Percentiles rank a stretch among this genome's conserved stretches.
Conservation (phyloP, 352 stramenopile species). For the Globisporangium alternatum region DNA sequence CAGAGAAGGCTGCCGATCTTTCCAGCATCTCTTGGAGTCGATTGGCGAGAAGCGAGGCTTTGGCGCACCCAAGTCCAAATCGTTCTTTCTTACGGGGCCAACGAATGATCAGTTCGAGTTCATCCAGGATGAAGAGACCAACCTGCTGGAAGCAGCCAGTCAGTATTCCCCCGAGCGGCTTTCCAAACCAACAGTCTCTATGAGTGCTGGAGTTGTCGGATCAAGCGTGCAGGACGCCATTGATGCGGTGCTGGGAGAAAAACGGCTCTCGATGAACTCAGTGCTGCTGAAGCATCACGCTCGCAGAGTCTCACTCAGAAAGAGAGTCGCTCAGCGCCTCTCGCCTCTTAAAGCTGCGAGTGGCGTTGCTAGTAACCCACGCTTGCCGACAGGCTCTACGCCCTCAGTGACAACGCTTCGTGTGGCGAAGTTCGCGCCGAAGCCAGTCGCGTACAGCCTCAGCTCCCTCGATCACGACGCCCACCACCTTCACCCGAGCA, state of each 20-base stretch:
- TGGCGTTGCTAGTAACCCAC: neutral
- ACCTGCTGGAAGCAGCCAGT: slow-evolving; percentile 2
- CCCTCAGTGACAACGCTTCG: slow-evolving; percentile 10
- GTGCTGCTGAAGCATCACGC: neutral
- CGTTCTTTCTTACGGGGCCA: slow-evolving; percentile 18
- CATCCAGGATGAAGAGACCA: slow-evolving; percentile 16
- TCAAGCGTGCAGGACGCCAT: slow-evolving; percentile 4
- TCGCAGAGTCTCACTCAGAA: neutral
- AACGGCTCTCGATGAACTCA: neutral
- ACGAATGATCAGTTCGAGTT: slow-evolving; percentile 17
- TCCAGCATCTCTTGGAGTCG: slow-evolving; percentile 53
- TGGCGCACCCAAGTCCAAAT: slow-evolving; percentile 8
- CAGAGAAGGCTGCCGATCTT: slow-evolving; percentile 25
- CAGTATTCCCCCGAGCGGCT: slow-evolving; percentile 8
- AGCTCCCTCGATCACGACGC: slow-evolving; percentile 10
- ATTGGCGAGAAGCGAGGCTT: slow-evolving; percentile 17
- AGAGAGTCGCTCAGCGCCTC: neutral
- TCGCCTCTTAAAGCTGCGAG: slow-evolving; percentile 7
- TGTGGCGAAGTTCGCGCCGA: slow-evolving; percentile 16
- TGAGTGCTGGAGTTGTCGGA: neutral
- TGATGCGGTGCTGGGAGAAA: neutral
- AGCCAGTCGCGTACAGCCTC: slow-evolving; percentile 21
- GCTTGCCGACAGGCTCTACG: neutral
- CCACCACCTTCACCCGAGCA: slow-evolving; percentile 1
- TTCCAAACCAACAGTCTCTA: neutral